These are phyloP conservation scores for Galerina sulciceps DNA, from an alignment of 768 basidiomycete species.

Conservation along the genomic window DNA sequence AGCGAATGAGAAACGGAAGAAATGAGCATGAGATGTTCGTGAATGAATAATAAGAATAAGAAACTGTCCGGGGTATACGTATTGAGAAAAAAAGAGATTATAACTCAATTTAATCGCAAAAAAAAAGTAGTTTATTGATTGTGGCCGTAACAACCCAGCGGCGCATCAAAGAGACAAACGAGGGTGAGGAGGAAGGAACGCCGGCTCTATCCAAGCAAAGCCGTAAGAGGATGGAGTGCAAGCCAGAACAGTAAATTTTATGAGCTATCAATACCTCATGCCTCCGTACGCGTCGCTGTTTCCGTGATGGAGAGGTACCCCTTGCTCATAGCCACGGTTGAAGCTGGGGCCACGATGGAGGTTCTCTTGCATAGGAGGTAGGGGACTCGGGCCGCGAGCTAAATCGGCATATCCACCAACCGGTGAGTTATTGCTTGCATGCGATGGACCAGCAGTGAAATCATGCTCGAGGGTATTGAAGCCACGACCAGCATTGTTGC, in stretches of 20 bases:
- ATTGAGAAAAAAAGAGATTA: conserved; percentile 13
- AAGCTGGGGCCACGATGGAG: conserved; percentile 52
- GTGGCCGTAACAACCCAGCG: conserved; percentile 34
- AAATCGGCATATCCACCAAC: conserved; percentile 85
- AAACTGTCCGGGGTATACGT: conserved; percentile 23
- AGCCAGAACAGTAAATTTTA: background rate
- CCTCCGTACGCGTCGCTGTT: conserved; percentile 42
- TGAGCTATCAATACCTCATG: conserved; percentile 16
- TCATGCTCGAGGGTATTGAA: conserved; percentile 54
- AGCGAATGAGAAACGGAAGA: conserved; percentile 3
- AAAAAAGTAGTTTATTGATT: conserved; percentile 21
- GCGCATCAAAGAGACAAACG: conserved; percentile 24
- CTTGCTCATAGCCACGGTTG: conserved; percentile 55
- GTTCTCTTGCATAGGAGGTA: conserved; percentile 63
- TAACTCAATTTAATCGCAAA: conserved; percentile 2
- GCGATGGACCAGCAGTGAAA: conserved; percentile 49
- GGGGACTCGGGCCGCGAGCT: conserved; percentile 73
- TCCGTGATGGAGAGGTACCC: conserved; percentile 63
- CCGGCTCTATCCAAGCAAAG: conserved; percentile 15
- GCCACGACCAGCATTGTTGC: conserved; percentile 22
- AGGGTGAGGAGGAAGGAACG: conserved; percentile 21
- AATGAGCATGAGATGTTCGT: conserved; percentile 8
- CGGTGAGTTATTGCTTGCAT: conserved; percentile 55
- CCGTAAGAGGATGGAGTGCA: conserved; percentile 6
- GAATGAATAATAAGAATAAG: background rate